Base-by-base conservation (phyloP, 2,329 filamentous ascomycete genomes). In the Passalora sequoiae region DNA sequence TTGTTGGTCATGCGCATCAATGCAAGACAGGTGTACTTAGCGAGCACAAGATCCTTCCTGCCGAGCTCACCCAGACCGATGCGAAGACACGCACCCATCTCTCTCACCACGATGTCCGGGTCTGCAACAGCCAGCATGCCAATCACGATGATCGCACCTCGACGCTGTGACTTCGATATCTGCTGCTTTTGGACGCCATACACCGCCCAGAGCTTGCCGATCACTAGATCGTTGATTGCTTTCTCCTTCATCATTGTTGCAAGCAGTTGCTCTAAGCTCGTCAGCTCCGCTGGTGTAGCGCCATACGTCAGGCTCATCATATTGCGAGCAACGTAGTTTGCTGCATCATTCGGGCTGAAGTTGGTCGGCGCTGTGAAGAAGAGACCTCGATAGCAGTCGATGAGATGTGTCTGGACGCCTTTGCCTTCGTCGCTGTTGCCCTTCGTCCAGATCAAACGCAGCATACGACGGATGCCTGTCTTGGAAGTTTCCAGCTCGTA, bases 261-360 rank as follows among this genome's bases (percentile, higher is more conserved):
- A 5, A 98, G 74, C 3, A 98, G 74, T 66, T 98, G 92, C 66
- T 98, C 92, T 6, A 98, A 74, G 35, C 89, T 97, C 0, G 92
- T 98, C 42, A 98, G 72, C 63, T 98, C 92, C 1, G 94, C 92
- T 1, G 91, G 88, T 0, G 91, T 94, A 1, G 91, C 89, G 20
- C 89, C 91, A 65, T 95, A 97, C 0, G 92, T 98, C 60, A 98
- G 70, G 73, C 89, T 96, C 66, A 97, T 97, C 91, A 98, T 98
- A 67, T 97, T 98, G 50, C 89, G 81, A 19, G 91, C 91, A 59
- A 98, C 84, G 62, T 94, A 98, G 64, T 94, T 96, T 36, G 92
- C 89, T 2, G 89, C 83, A 60, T 96, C 89, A 55, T 96, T 96
- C 21, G 81, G 72, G 46, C 77, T 87, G 68, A 95, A 96, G 4